A percentile compares a stretch with the other conserved stretches of the same genome.
These are phyloP conservation scores for Oidium heveae DNA, from an alignment of 2,329 filamentous ascomycete genomes.

Conservation along the genomic window DNA sequence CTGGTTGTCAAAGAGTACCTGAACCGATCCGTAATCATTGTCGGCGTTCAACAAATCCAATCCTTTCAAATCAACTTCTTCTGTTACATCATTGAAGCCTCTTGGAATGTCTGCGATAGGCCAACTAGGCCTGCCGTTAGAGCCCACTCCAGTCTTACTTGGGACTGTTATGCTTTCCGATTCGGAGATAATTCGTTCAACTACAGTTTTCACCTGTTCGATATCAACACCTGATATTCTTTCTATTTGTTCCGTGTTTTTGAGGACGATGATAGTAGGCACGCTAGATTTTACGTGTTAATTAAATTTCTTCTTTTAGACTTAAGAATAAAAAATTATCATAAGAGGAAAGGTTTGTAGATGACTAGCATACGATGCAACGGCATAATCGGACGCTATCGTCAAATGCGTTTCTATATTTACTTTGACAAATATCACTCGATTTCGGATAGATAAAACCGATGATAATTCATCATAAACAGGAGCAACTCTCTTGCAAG, in stretches of 20 bases:
- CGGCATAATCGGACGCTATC: slow-evolving; percentile 44
- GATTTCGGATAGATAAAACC: slow-evolving; percentile 42
- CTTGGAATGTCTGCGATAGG: slow-evolving; percentile 48
- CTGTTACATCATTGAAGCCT: slow-evolving; percentile 63
- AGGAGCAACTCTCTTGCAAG: slow-evolving; percentile 65
- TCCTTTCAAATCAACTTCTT: slow-evolving; percentile 52
- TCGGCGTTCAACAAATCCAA: slow-evolving; percentile 77
- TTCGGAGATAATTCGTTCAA: slow-evolving; percentile 46
- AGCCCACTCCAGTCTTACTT: slow-evolving; percentile 8
- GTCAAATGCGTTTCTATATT: slow-evolving; percentile 56
- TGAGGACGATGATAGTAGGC: slow-evolving; percentile 83
- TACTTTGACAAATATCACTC: slow-evolving; percentile 68
- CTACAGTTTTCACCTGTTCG: slow-evolving; percentile 39
- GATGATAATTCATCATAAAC: slow-evolving; percentile 54
- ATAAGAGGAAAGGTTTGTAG: no score
- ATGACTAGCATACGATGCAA: slow-evolving; percentile 30
- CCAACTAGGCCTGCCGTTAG: slow-evolving; percentile 32
- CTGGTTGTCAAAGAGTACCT: slow-evolving; percentile 42
- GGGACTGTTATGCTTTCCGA: slow-evolving; percentile 20
- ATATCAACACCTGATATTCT: slow-evolving; percentile 53
- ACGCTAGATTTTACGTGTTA: slow-evolving; percentile 19
- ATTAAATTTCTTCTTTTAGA: no score
- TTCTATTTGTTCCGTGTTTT: slow-evolving; percentile 38
- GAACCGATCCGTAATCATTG: slow-evolving; percentile 45
- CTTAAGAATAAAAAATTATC: no score